Evolutionary conservation across 345 rosid species (phyloP), one percentile per base, ranked within the genome.

Genomic region (Brassica nigra): DNA sequence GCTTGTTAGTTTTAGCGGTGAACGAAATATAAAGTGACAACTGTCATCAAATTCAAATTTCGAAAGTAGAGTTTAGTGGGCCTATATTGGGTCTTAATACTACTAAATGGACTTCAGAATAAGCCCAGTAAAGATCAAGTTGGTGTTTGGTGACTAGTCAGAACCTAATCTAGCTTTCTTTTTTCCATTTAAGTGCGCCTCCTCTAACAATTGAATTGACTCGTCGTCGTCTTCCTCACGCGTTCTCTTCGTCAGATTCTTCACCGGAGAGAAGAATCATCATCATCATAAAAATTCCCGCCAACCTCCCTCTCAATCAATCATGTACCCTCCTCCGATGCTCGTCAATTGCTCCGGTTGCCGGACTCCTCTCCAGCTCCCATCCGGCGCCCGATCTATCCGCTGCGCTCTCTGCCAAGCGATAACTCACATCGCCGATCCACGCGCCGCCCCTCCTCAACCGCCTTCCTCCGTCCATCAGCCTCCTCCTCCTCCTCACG

Each of bases 341-440:
- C 86, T 92, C 54, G 91, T 92, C 16, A 80, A 85, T 82, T 94
- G 97, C 82, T 89, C 91, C 86, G 72, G 76, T 65, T 93, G 98
- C 90, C 91, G 83, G 28, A 91, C 87, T 29, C 90, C 92, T 55
- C 82, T 91, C 79, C 95, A 91, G 86, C 87, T 91, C 8, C 98
- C 98, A 7, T 82, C 85, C 3, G 95, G 95, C 7, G 95, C 92
- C 65, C 81, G 78, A 75, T 93, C 98, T 65, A 88, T 92, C 74
- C 94, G 97, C 29, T 94, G 98, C 83, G 89, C 82, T 69, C 59
- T 90, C 81, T 90, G 98, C 83, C 88, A 88, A 57, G 92, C 92
- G 12, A 71, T 93, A 71, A 88, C 95, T 39, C 79, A 83, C 63
- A 81, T 93, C 86, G 91, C 92, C 67, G 97, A 86, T 61, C 89